These are phyloP conservation scores for Cucurbitaria berberidis DNA, from an alignment of 2,329 filamentous ascomycete genomes.

Conservation along the genomic window DNA sequence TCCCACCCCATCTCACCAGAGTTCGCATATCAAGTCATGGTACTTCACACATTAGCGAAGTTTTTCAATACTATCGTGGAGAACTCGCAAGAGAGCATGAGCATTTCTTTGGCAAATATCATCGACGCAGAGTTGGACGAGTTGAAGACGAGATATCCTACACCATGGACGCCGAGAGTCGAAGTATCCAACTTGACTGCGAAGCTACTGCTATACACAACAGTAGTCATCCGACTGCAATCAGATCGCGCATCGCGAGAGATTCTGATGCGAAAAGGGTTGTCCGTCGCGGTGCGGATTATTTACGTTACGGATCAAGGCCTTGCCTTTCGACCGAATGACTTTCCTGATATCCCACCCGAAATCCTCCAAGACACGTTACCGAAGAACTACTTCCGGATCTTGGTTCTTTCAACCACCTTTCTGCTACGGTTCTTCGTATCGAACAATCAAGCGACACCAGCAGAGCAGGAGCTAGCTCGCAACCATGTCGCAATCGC, in stretches of 20 bases:
- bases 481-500: constrained; percentile 32
- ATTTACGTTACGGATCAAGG: constrained; percentile 25
- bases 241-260: constrained; percentile 22
- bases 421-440: constrained; percentile 34
- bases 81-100: constrained; percentile 21
- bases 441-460: constrained; percentile 21
- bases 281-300: constrained; percentile 24
- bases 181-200: constrained; percentile 23
- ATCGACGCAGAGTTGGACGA: constrained; percentile 28
- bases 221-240: constrained; percentile 27
- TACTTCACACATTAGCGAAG: constrained; percentile 28
- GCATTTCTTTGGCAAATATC: constrained; percentile 24
- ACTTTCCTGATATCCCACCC: constrained; percentile 12
- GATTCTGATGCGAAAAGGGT: constrained; percentile 24
- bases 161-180: constrained; percentile 20
- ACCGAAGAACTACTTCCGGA: constrained; percentile 28
- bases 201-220: constrained; percentile 29
- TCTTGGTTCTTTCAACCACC: constrained; percentile 21
- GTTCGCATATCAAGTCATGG: constrained; percentile 29
- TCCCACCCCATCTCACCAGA: constrained; percentile 21
- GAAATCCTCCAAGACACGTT: constrained; percentile 13
- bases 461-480: constrained; percentile 30
- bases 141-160: constrained; percentile 18
- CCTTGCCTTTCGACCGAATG: constrained; percentile 12
- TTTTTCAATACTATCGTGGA: constrained; percentile 27